These are phyloP conservation scores for Brassica cretica DNA, from an alignment of 345 rosid genomes.

Conservation along the genomic window DNA sequence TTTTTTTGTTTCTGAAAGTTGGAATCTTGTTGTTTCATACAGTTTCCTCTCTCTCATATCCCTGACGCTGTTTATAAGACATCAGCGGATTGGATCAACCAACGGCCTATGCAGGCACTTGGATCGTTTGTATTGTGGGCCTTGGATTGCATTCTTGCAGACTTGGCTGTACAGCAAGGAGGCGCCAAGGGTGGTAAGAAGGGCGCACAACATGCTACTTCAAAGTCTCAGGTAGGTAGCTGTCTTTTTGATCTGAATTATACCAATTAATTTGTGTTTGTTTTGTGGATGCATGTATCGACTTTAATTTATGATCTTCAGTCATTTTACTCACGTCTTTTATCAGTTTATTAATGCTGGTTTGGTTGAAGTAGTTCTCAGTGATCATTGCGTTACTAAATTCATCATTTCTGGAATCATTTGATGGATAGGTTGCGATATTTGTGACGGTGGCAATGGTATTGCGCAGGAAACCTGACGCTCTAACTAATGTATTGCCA, in stretches of 20 bases:
- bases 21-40: no score
- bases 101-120: slow-evolving; percentile 53
- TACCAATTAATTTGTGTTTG: not conserved
- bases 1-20: no score
- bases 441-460: slow-evolving; percentile 72
- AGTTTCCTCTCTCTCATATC: no score
- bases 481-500: slow-evolving; percentile 51
- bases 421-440: slow-evolving; percentile 60
- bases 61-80: no score
- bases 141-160: slow-evolving; percentile 59
- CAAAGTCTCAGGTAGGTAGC: slow-evolving; percentile 67
- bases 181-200: slow-evolving; percentile 57
- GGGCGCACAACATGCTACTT: slow-evolving; percentile 49
- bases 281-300: not conserved
- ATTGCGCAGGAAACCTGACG: slow-evolving; percentile 73
- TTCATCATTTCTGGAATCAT: not conserved
- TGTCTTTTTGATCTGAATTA: not conserved
- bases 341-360: not conserved
- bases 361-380: not conserved
- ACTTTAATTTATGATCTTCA: not conserved
- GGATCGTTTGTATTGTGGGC: slow-evolving; percentile 61
- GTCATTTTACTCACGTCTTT: not conserved
- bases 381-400: not conserved
- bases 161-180: slow-evolving; percentile 51
- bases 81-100: no score